Evolutionary conservation across 2,329 filamentous ascomycete species (phyloP).

Genomic region (Lasiodiplodia sp.): DNA sequence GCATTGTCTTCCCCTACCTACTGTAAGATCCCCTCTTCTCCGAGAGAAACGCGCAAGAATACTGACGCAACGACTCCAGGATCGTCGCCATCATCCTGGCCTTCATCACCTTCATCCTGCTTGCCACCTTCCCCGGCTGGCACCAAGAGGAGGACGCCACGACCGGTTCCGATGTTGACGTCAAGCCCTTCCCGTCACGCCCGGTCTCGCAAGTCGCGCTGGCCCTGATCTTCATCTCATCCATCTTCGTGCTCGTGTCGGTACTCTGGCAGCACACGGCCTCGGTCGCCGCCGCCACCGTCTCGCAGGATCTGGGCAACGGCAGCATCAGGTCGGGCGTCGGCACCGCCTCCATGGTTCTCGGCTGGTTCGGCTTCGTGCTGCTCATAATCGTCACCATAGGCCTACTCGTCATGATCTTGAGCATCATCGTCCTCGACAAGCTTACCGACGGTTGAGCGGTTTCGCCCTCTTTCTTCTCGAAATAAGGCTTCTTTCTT

Average conservation of each 20-base stretch:
- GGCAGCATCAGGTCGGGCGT: conserved; percentile 86
- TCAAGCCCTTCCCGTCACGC: conserved; percentile 92
- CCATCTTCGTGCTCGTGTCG: conserved; percentile 70
- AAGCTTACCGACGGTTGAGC: conserved; percentile 19
- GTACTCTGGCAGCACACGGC: conserved; percentile 94
- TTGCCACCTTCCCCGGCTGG: conserved; percentile 97
- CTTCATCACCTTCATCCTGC: conserved; percentile 91
- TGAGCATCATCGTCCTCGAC: conserved; percentile 84
- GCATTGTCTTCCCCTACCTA: conserved; percentile 96
- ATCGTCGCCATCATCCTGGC: conserved; percentile 98
- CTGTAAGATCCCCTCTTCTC: conserved; percentile 68
- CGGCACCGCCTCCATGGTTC: conserved; percentile 92
- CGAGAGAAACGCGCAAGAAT: not conserved
- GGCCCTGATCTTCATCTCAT: conserved; percentile 82
- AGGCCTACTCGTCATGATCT: conserved; percentile 92
- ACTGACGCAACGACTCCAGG: conserved; percentile 52
- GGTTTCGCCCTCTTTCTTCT: not conserved
- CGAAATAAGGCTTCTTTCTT: not conserved
- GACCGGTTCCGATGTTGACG: conserved; percentile 81
- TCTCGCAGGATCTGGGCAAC: conserved; percentile 91
- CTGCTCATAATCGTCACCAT: conserved; percentile 95
- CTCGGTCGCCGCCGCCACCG: conserved; percentile 91
- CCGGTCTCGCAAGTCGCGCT: conserved; percentile 92
- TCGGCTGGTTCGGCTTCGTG: conserved; percentile 97
- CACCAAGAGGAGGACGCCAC: conserved; percentile 85